phyloP scores from a whole-genome alignment of 108 stramenopile genomes.

The Fistulifera solaris region DNA sequence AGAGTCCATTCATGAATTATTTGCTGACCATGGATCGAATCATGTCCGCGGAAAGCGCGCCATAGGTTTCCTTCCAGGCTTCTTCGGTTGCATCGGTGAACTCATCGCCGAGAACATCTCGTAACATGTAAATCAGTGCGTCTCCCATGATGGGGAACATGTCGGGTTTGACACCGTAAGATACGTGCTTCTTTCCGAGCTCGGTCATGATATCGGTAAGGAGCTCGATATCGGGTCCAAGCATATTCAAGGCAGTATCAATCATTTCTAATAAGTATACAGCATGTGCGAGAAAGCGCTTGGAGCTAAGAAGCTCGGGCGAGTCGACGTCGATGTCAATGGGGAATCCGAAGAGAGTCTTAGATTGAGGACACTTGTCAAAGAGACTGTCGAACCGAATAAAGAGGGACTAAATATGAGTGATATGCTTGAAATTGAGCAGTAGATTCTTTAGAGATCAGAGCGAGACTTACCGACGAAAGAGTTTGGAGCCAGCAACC shows the following conservation, averaged over 20 bases:
- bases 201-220: slow-evolving; percentile 27
- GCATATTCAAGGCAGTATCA: slow-evolving; percentile 32
- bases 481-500: slow-evolving; percentile 18
- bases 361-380: slow-evolving; percentile 13
- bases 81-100: slow-evolving; percentile 21
- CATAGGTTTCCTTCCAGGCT: neutral
- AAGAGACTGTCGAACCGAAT: slow-evolving; percentile 16
- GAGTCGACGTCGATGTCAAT: slow-evolving; percentile 19
- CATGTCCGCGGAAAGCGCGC: neutral
- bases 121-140: slow-evolving; percentile 25
- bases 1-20: no score
- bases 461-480: no score
- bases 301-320: slow-evolving; percentile 12
- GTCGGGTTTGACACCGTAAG: slow-evolving; percentile 32
- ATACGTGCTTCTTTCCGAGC: slow-evolving; percentile 33
- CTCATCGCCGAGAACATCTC: slow-evolving; percentile 24
- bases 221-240: slow-evolving; percentile 33
- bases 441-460: no score
- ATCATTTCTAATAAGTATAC: slow-evolving; percentile 15
- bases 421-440: no score
- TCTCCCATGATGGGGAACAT: slow-evolving; percentile 35
- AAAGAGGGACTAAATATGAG: no score
- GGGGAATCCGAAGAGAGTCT: slow-evolving; percentile 28
- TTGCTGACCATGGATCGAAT: neutral
- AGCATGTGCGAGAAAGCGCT: slow-evolving; percentile 19